A percentile compares a stretch with the other conserved stretches of the same genome.
Evolutionary conservation across 495 filamentous ascomycete species (phyloP).

Genomic region (Pyronema omphalodes): DNA sequence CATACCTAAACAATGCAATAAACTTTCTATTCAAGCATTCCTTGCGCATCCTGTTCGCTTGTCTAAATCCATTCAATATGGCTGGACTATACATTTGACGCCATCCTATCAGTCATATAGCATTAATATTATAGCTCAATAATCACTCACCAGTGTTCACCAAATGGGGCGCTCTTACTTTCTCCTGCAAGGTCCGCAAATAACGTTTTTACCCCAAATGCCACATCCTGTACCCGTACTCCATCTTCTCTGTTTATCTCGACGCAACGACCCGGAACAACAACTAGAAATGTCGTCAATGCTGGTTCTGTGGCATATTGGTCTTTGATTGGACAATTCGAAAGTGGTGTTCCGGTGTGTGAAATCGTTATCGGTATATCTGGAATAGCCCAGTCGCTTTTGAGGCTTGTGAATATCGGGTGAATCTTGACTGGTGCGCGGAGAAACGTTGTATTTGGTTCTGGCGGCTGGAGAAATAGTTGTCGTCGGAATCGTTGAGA

Average conservation of each 20-base stretch:
- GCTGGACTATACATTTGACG: not conserved
- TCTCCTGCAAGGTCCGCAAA: not conserved
- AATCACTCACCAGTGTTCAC: not conserved
- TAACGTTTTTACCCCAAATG: not conserved
- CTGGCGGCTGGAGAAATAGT: not conserved
- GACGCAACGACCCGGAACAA: not conserved
- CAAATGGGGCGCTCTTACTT: not conserved
- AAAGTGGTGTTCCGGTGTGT: not conserved
- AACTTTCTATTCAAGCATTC: not conserved
- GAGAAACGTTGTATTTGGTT: not conserved
- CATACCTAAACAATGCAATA: slow-evolving; percentile 1
- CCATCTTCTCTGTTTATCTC: not conserved
- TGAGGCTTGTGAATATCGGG: not conserved
- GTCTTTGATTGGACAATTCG: not conserved
- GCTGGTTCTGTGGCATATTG: not conserved
- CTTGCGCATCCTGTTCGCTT: not conserved
- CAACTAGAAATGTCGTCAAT: not conserved
- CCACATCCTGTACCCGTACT: not conserved
- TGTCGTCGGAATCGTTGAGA: not conserved
- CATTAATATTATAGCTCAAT: not conserved
- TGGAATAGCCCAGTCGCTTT: not conserved
- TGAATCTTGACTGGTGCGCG: not conserved
- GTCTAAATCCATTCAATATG: not conserved
- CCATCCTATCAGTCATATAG: not conserved
- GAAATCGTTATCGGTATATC: not conserved